Conservation (phyloP, 2,329 filamentous ascomycete genomes). For the Penicillium brevicompactum region DNA sequence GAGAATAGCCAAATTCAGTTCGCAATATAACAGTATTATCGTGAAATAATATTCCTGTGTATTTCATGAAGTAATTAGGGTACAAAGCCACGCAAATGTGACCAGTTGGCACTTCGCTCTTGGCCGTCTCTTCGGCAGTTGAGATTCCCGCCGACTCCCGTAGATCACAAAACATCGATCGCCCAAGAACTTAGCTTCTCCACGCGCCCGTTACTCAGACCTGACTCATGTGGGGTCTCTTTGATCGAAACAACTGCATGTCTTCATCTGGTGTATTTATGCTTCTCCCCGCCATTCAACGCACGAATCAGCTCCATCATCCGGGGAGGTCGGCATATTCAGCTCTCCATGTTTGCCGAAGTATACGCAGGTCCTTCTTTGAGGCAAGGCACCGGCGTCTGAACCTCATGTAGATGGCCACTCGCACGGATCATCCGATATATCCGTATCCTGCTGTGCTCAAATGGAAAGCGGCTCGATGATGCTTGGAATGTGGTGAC, state of each 20-base stretch:
- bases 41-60: too few species aligned
- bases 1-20: not conserved
- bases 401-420: slow-evolving; percentile 5
- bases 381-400: not conserved
- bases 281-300: not conserved
- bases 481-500: not conserved
- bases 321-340: slow-evolving; percentile 27
- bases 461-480: not conserved
- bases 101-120: not conserved
- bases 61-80: too few species aligned
- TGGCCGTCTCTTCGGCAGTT: slow-evolving; percentile 14
- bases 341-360: slow-evolving; percentile 27
- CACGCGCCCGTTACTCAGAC: slow-evolving; percentile 28
- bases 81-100: not conserved
- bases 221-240: slow-evolving; percentile 37
- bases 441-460: not conserved
- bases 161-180: not conserved
- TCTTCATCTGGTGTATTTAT: slow-evolving; percentile 1
- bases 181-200: not conserved
- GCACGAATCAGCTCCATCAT: slow-evolving; percentile 5
- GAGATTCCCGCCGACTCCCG: slow-evolving; percentile 1
- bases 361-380: not conserved
- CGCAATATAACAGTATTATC: not conserved
- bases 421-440: slow-evolving; percentile 2
- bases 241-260: not conserved